Evolutionary conservation across 139 green algal species (phyloP).

Genomic region (Micractinium conductrix): DNA sequence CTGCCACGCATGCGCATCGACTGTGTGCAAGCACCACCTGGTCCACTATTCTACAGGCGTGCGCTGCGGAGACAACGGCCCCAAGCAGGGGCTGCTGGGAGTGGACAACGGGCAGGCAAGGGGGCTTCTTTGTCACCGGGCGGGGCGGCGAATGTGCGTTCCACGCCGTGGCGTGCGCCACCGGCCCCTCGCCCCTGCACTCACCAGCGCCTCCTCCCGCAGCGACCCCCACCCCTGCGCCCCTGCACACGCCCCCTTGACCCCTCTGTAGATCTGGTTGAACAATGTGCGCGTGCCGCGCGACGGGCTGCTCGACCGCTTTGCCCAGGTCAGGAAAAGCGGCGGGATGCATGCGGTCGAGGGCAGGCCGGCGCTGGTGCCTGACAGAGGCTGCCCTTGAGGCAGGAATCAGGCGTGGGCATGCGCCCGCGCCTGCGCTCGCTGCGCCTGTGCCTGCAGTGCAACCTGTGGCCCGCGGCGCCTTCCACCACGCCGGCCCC

Average conservation of each 20-base stretch:
- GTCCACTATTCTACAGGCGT: slow-evolving; percentile 49
- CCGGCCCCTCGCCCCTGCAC: not conserved
- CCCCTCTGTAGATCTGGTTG: slow-evolving; percentile 71
- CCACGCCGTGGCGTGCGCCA: not conserved
- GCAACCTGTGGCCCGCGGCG: too few species aligned
- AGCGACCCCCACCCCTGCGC: not conserved
- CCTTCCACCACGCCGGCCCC: too few species aligned
- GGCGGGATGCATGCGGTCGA: not conserved
- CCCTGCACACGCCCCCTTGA: not conserved
- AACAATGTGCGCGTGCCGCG: slow-evolving; percentile 77
- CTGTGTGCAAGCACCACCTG: too few species aligned
- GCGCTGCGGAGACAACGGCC: slow-evolving; percentile 75
- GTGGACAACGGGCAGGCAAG: slow-evolving; percentile 92
- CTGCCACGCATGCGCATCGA: too few species aligned
- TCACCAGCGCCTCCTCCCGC: not conserved
- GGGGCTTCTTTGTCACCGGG: too few species aligned
- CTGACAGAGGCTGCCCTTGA: too few species aligned
- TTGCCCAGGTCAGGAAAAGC: slow-evolving; percentile 56
- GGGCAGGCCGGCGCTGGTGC: not conserved
- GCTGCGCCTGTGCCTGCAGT: too few species aligned
- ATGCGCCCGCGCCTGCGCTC: too few species aligned
- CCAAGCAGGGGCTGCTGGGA: slow-evolving; percentile 85
- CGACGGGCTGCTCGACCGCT: slow-evolving; percentile 74
- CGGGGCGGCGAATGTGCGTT: too few species aligned
- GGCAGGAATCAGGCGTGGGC: too few species aligned